These are phyloP conservation scores for Zea luxurians DNA, from an alignment of 176 grass and related monocot species.

Conservation along the genomic window DNA sequence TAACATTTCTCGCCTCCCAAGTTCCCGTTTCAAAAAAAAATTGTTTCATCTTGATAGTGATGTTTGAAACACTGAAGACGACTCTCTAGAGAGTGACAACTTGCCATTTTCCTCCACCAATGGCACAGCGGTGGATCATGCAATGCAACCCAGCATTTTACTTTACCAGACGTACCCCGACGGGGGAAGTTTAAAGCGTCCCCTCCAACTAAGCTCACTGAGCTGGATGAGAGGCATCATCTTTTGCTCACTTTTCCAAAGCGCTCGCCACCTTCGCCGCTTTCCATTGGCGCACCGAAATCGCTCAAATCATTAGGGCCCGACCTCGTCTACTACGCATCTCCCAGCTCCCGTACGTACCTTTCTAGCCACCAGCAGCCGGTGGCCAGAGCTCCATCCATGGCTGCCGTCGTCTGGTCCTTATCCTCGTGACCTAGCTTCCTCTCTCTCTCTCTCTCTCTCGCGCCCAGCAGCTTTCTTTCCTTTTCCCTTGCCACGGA, in stretches of 20 bases:
- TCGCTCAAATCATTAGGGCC: constrained; percentile 38
- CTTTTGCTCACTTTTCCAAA: constrained; percentile 32
- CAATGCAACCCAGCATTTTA: not conserved
- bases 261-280: constrained; percentile 28
- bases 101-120: not conserved
- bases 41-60: not conserved
- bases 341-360: not conserved
- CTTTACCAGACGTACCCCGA: constrained; percentile 12
- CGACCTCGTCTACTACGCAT: not conserved
- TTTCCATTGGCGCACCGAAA: constrained; percentile 31
- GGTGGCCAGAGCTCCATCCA: not conserved
- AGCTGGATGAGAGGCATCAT: not conserved
- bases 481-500: constrained; percentile 16
- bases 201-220: constrained; percentile 23
- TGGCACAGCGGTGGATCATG: not conserved
- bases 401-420: constrained; percentile 34
- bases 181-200: not conserved
- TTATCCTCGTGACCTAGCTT: constrained; percentile 31
- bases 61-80: not conserved
- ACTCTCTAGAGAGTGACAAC: not conserved
- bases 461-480: not conserved
- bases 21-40: too few relatives aligned
- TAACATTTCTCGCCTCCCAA: too few relatives aligned
- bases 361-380: constrained; percentile 25
- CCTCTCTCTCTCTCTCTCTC: not conserved